Conservation (phyloP, 306 rosid species). For the Cicer cuneatum region DNA sequence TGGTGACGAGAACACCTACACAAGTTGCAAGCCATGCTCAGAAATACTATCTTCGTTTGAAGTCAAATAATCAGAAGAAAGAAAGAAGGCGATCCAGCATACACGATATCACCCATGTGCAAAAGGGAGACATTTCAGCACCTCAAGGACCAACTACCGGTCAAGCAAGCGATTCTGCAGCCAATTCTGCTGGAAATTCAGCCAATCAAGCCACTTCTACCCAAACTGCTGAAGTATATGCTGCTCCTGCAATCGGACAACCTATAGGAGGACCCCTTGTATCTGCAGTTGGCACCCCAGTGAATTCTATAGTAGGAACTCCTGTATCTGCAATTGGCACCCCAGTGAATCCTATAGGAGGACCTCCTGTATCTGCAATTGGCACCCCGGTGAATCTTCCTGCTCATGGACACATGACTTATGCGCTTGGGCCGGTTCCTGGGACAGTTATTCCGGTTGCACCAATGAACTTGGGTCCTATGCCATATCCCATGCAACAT, state of each 20-base stretch:
- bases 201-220: slow-evolving; percentile 42
- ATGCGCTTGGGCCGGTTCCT: slow-evolving; percentile 49
- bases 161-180: slow-evolving; percentile 63
- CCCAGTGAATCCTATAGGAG: too few species aligned
- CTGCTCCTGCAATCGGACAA: slow-evolving; percentile 71
- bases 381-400: too few species aligned
- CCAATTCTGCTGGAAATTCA: slow-evolving; percentile 56
- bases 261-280: slow-evolving; percentile 84
- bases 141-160: slow-evolving; percentile 78
- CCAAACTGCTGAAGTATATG: slow-evolving; percentile 61
- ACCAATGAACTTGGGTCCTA: slow-evolving; percentile 64
- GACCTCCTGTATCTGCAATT: too few species aligned
- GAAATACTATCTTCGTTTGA: slow-evolving; percentile 82
- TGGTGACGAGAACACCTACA: slow-evolving; percentile 86
- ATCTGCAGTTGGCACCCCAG: slow-evolving; percentile 79
- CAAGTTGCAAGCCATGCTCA: slow-evolving; percentile 98
- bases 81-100: slow-evolving; percentile 91
- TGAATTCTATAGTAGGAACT: too few species aligned
- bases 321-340: too few species aligned
- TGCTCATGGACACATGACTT: too few species aligned
- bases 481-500: slow-evolving; percentile 72
- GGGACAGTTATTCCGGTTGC: slow-evolving; percentile 70
- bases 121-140: slow-evolving; percentile 63
- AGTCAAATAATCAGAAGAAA: slow-evolving; percentile 67
- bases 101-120: slow-evolving; percentile 80